phyloP scores from a whole-genome alignment of 2,329 filamentous ascomycete genomes.

The Mycosphaerella arachidis region DNA sequence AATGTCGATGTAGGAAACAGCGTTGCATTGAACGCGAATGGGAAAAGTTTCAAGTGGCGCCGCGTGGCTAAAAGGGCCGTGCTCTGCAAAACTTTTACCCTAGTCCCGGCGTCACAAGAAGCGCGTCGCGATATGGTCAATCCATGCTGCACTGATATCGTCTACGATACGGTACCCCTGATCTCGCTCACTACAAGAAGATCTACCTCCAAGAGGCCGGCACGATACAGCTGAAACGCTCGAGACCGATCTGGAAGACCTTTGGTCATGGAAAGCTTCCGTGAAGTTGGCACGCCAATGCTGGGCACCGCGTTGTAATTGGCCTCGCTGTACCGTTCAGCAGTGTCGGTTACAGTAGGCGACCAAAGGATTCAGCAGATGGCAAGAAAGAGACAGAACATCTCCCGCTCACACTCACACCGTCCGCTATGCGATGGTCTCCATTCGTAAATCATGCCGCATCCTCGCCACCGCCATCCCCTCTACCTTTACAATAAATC shows the following conservation, averaged over 20 bases:
- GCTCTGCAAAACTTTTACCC: not conserved
- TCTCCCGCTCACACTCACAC: not conserved
- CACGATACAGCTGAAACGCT: too few relatives aligned
- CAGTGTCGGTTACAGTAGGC: too few relatives aligned
- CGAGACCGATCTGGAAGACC: too few relatives aligned
- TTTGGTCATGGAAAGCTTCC: too few relatives aligned
- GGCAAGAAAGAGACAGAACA: not conserved
- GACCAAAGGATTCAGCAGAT: not conserved
- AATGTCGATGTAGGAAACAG: not conserved
- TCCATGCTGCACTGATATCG: not conserved
- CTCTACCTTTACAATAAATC: constrained; percentile 17
- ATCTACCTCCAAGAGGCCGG: too few relatives aligned
- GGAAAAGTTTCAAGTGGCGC: not conserved
- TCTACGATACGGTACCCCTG: too few relatives aligned
- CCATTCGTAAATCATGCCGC: not conserved
- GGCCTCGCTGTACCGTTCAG: too few relatives aligned
- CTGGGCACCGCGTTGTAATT: too few relatives aligned
- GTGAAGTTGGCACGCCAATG: too few relatives aligned
- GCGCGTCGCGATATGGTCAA: not conserved
- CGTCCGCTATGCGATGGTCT: not conserved
- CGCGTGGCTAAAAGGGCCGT: not conserved
- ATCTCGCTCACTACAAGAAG: too few relatives aligned
- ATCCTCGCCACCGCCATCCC: not conserved
- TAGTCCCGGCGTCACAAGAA: not conserved
- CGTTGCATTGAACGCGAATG: not conserved